phyloP scores from a whole-genome alignment of 495 filamentous ascomycete species.

The Neurospora hispaniola region DNA sequence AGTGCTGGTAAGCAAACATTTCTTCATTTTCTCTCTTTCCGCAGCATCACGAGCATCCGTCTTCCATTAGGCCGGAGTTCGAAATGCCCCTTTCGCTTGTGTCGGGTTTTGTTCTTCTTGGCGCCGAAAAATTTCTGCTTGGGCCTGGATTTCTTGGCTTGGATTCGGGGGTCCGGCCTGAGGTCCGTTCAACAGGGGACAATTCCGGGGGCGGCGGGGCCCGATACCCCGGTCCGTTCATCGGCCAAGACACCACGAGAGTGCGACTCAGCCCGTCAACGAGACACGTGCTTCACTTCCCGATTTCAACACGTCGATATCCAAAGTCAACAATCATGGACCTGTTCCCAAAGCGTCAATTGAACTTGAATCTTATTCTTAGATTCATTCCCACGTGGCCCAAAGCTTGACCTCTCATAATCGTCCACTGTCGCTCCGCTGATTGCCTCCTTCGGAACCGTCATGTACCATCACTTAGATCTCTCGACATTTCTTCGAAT shows the following conservation, averaged over 20 bases:
- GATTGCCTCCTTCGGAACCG: not conserved
- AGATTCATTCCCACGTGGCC: not conserved
- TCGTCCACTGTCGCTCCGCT: not conserved
- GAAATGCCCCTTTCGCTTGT: not conserved
- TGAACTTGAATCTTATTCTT: not conserved
- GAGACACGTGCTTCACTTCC: not conserved
- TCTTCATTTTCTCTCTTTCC: not conserved
- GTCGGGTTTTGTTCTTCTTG: not conserved
- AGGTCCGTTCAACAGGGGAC: not conserved
- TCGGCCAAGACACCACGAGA: not conserved
- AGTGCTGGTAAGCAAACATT: conserved; percentile 35
- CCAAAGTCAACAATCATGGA: not conserved
- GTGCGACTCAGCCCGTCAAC: not conserved
- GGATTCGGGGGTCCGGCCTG: not conserved
- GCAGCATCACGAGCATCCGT: not conserved
- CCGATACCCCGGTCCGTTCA: not conserved
- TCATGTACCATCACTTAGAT: not conserved
- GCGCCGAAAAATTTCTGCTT: not conserved
- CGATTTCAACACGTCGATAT: not conserved
- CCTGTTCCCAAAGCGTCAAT: not conserved
- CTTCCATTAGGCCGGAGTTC: not conserved
- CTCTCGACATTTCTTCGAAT: not conserved
- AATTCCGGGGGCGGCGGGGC: not conserved
- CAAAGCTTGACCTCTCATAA: not conserved
- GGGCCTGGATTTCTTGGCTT: not conserved